Evolutionary conservation across 1,139 yeast genomes (phyloP).

Genomic region (Yamadazyma atmosphaerica): DNA sequence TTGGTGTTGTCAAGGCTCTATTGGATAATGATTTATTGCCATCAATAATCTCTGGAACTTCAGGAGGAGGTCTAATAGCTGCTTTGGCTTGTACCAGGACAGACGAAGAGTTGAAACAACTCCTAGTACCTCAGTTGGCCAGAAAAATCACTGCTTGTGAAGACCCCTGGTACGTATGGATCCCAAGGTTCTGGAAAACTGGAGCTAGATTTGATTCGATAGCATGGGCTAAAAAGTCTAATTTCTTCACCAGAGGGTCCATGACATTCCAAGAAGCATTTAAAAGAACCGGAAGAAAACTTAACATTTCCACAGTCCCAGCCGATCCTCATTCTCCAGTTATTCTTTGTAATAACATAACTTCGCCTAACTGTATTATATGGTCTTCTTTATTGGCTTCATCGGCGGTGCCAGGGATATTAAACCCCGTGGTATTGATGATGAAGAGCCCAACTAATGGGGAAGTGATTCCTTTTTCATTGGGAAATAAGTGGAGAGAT

Average conservation of each 20-base stretch:
- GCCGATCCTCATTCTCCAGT: conserved; percentile 84
- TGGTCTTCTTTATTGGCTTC: conserved; percentile 80
- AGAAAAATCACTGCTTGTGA: conserved; percentile 70
- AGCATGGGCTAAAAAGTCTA: conserved; percentile 69
- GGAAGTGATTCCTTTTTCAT: conserved; percentile 61
- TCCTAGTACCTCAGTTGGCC: conserved; percentile 65
- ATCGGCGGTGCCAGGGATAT: conserved; percentile 82
- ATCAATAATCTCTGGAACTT: conserved; percentile 70
- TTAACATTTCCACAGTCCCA: conserved; percentile 78
- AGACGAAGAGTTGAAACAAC: conserved; percentile 57
- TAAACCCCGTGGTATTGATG: conserved; percentile 80
- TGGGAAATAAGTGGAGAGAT: conserved; percentile 77
- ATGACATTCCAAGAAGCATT: conserved; percentile 71
- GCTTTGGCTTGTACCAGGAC: conserved; percentile 72
- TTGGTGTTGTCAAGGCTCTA: conserved; percentile 73
- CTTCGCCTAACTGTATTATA: conserved; percentile 79
- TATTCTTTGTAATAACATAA: conserved; percentile 71
- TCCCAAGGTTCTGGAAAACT: conserved; percentile 66
- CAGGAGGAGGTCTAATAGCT: conserved; percentile 83
- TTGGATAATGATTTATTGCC: conserved; percentile 69
- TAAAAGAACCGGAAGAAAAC: conserved; percentile 64
- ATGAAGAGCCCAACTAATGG: conserved; percentile 53
- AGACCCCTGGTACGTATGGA: conserved; percentile 62
- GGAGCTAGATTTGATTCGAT: conserved; percentile 80
- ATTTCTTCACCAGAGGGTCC: conserved; percentile 73